A percentile compares a stretch with the other conserved stretches of the same genome.
phyloP scores from a whole-genome alignment of 2,329 filamentous ascomycete genomes.

The Zymoseptoria brevis region DNA sequence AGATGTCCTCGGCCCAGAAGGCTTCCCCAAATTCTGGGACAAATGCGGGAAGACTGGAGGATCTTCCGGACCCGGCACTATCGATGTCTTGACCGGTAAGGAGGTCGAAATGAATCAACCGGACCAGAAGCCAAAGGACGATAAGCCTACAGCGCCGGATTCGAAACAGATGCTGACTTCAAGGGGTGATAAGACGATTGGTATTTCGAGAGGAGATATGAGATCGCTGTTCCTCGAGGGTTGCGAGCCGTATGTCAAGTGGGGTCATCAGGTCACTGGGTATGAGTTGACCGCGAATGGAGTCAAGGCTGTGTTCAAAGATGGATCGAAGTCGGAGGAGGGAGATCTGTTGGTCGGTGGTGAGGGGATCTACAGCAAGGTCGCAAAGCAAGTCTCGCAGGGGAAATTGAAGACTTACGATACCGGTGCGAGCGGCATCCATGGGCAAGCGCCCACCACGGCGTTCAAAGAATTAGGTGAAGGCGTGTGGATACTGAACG shows the following conservation, averaged over 20 bases:
- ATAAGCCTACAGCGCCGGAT: slow-evolving; percentile 17
- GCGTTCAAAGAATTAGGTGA: slow-evolving; percentile 56
- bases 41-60: slow-evolving; percentile 54
- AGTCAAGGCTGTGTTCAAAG: slow-evolving; percentile 51
- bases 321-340: slow-evolving; percentile 52
- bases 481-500: slow-evolving; percentile 52
- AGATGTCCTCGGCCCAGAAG: slow-evolving; percentile 33
- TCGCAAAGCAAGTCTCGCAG: slow-evolving; percentile 52
- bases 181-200: slow-evolving; percentile 52
- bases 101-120: slow-evolving; percentile 7
- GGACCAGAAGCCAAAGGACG: slow-evolving; percentile 10
- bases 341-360: slow-evolving; percentile 54
- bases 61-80: slow-evolving; percentile 38
- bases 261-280: slow-evolving; percentile 48
- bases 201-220: slow-evolving; percentile 58
- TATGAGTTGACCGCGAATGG: slow-evolving; percentile 51
- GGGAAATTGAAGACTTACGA: slow-evolving; percentile 56
- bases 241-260: slow-evolving; percentile 48
- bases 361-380: slow-evolving; percentile 54
- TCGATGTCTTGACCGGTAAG: slow-evolving; percentile 50
- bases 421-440: slow-evolving; percentile 55
- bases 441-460: slow-evolving; percentile 55
- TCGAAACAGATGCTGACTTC: slow-evolving; percentile 35
- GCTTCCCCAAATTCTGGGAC: slow-evolving; percentile 51
- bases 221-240: slow-evolving; percentile 50